A percentile compares a stretch with the other conserved stretches of the same genome.
These are phyloP conservation scores for Annona cherimola DNA, from an alignment of 164 flowering plant genomes.

Conservation along the genomic window DNA sequence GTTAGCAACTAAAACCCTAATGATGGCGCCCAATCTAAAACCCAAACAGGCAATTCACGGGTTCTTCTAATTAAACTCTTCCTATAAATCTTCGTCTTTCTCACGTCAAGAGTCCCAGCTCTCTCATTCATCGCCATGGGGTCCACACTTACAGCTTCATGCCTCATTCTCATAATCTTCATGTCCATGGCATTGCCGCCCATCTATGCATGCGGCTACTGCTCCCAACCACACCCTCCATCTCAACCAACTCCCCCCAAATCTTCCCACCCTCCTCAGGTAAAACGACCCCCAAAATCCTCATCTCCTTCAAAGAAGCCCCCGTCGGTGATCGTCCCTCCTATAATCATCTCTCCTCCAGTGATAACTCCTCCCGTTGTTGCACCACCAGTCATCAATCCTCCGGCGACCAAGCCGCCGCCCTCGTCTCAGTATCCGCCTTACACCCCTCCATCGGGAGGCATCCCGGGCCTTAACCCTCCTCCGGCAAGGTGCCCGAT, in stretches of 20 bases:
- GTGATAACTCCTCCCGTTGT: conserved; percentile 17
- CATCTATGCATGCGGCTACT: conserved; percentile 39
- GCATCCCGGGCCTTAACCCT: conserved; percentile 27
- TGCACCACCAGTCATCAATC: conserved; percentile 15
- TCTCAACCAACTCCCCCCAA: conserved; percentile 4
- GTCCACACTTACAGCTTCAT: conserved; percentile 29
- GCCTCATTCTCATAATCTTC: conserved; percentile 48
- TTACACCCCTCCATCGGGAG: conserved; percentile 16
- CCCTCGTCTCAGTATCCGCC: conserved; percentile 4
- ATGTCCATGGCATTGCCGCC: conserved; percentile 42
- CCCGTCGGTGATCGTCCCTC: conserved; percentile 13
- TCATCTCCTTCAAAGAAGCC: neutral
- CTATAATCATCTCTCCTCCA: conserved; percentile 21
- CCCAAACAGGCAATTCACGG: neutral
- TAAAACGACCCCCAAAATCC: conserved; percentile 1
- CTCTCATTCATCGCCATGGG: conserved; percentile 1
- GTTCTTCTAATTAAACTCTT: neutral
- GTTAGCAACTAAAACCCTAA: neutral
- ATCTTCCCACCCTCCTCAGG: conserved; percentile 8
- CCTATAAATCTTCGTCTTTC: neutral
- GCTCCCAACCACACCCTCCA: conserved; percentile 23
- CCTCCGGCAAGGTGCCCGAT: conserved; percentile 52
- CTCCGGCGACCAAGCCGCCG: conserved; percentile 33
- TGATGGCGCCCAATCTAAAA: conserved; percentile 1
- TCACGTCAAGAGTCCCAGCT: neutral